Evolutionary conservation across 2,329 filamentous ascomycete species (phyloP).

Genomic region (Alternaria solani): DNA sequence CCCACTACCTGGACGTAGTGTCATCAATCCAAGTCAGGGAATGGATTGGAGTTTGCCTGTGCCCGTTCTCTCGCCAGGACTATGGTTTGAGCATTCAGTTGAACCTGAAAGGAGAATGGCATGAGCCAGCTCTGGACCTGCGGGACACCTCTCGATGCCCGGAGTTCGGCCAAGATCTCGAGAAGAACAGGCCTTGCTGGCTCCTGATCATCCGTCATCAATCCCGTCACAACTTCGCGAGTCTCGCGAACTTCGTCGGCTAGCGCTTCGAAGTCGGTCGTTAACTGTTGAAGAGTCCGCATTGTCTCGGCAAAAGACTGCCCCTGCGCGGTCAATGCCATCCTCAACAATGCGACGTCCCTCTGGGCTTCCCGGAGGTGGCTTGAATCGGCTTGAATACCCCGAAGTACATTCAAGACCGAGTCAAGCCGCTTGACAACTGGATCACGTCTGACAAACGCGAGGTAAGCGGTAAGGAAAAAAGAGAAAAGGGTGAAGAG

Average conservation of each 20-base stretch:
- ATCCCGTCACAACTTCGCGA: slow-evolving; percentile 6
- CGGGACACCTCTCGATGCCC: not conserved
- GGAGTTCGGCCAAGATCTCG: slow-evolving; percentile 13
- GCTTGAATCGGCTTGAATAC: not conserved
- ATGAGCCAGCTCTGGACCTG: slow-evolving; percentile 19
- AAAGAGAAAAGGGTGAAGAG: not conserved
- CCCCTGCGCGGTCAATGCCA: not conserved
- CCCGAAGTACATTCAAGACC: not conserved
- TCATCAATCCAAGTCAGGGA: slow-evolving; percentile 25
- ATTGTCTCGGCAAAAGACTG: not conserved
- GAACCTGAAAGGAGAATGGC: slow-evolving; percentile 14
- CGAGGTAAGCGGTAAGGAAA: not conserved
- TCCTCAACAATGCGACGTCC: not conserved
- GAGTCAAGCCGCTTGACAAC: not conserved
- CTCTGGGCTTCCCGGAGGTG: not conserved
- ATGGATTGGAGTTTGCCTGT: slow-evolving; percentile 21
- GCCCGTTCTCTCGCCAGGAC: slow-evolving; percentile 20
- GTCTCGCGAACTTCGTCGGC: slow-evolving; percentile 11
- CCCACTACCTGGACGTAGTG: slow-evolving; percentile 1
- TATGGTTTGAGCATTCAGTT: slow-evolving; percentile 10
- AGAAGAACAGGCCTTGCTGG: slow-evolving; percentile 11
- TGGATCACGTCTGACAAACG: not conserved
- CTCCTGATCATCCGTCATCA: slow-evolving; percentile 1
- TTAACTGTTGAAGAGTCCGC: slow-evolving; percentile 13
- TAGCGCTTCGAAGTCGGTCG: slow-evolving; percentile 15